Evolutionary conservation across 1,284 basidiomycete genomes (phyloP), one percentile per base, ranked within the genome.

Genomic region (Microbotryomycetes sp.): DNA sequence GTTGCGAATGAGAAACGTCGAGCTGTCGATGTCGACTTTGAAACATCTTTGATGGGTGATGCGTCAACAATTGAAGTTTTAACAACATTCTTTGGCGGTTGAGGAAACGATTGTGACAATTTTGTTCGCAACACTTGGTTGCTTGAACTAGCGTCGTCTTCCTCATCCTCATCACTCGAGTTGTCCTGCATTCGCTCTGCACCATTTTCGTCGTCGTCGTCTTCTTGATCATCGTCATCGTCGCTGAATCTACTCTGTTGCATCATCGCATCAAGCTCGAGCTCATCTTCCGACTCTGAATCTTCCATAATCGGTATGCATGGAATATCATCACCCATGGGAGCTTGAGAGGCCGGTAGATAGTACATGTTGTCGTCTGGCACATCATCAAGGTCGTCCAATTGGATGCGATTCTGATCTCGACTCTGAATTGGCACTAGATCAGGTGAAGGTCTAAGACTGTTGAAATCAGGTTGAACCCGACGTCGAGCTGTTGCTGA

Each of bases 301-400:
- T 46, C 42, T 9, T 14, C 26, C 15, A 50, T 23, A 29, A 29
- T 42, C 9, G 36, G 36, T 12, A 42, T 42, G 36, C 36, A 42
- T 12, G 36, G 52, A 45, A 29, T 22, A 2, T 49, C 58, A 12
- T 59, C 58, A 29, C 32, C 28, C 23, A 51, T 31, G 7, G 22
- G 14, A n/a, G 45, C n/a, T 45, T 23, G 49, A 19, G 23, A 32
- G 29, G 23, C 31, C 23, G 16, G 46, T 29, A 42, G 15, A 15
- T n/a, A 54, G 9, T 52, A 52, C 4, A 51, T 51, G 1, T 50
- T 47, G 26, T 66, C 66, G 36, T 72, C 70, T 5, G 67, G 69
- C 2, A 70, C 64, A n/a, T 72, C 69, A 42, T 72, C 69, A 32
- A 71, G 61, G 45, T 72, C 70, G 56, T 72, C 70, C 28, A 72